These are phyloP conservation scores for Boletales sp. DNA, from an alignment of 768 basidiomycete species.

Conservation along the genomic window DNA sequence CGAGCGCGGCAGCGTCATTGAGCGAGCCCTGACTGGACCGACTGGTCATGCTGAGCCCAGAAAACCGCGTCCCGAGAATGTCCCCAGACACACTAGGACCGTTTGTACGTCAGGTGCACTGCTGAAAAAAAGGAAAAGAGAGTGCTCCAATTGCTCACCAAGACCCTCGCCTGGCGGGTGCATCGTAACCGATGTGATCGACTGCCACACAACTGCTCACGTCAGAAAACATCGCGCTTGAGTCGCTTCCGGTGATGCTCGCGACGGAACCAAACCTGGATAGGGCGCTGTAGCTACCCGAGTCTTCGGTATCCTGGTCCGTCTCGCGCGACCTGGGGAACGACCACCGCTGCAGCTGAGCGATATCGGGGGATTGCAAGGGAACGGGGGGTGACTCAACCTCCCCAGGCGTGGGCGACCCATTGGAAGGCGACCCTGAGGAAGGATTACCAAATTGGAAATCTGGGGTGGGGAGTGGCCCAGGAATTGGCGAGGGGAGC, in stretches of 20 bases:
- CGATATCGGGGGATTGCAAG: conserved; percentile 44
- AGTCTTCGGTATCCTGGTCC: conserved; percentile 54
- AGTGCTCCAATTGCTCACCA: conserved; percentile 17
- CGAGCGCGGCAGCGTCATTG: conserved; percentile 23
- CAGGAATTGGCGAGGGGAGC: conserved; percentile 44
- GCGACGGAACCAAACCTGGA: conserved; percentile 61
- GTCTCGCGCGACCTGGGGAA: conserved; percentile 39
- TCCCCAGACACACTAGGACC: conserved; percentile 27
- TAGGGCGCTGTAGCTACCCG: conserved; percentile 42
- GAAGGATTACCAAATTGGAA: conserved; percentile 64
- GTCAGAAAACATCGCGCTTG: conserved; percentile 51
- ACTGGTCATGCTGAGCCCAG: conserved; percentile 28
- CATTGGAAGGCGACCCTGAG: conserved; percentile 41
- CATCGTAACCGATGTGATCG: conserved; percentile 29
- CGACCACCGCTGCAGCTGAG: conserved; percentile 36
- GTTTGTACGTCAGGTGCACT: conserved; percentile 19
- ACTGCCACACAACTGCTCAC: conserved; percentile 34
- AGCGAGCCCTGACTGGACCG: conserved; percentile 33
- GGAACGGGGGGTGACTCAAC: conserved; percentile 21
- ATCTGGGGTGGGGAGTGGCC: conserved; percentile 58
- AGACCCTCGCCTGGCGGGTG: conserved; percentile 33
- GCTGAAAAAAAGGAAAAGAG: conserved; percentile 17
- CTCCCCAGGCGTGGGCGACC: conserved; percentile 51
- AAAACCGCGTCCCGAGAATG: conserved; percentile 28
- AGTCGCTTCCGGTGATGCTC: conserved; percentile 57